Base-by-base conservation (phyloP, 441 rosid species). In the Sinapis alba region DNA sequence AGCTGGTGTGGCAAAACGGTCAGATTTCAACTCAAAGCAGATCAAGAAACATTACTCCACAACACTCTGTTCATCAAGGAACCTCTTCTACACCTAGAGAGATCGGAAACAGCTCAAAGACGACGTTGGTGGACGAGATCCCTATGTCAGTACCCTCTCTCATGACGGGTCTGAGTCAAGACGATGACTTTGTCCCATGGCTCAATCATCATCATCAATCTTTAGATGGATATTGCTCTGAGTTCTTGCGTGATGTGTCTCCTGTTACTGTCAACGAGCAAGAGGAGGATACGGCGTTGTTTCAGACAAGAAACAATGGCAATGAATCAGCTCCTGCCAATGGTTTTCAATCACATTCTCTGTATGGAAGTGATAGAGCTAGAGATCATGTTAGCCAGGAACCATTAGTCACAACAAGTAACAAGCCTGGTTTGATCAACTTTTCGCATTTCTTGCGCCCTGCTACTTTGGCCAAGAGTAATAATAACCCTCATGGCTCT, bases 1-100 rank as follows among this genome's bases (percentile, higher is more conserved):
- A 91, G 87, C 77, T 94, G 6, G 85, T 90, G 1, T 90, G 95
- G 93, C 88, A 89, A 69, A 94, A 88, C 71, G 98, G 95, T 81
- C 94, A 88, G 80, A 65, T 88, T 73, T 62, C 79, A 71, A 79
- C 81, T 87, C 90, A 87, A 67, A 88, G 86, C 68, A 85, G 83
- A 75, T 66, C 76, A 23, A 86, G 78, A 71, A 88, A 82, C 60
- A 68, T 16, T 67, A 61, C 62, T 38, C 32, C 53, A 28, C 45
- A 61, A 62, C 78, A 47, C 23, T 27, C 34, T 56, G 2, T 57
- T 70, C 62, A 77, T 66, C 81, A 78, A 72, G 70, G 41, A 45
- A 63, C 18, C 50, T 43, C 50, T n/a, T 43, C 50, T 43, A 43
- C 89, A 60, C 84, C 65, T 50, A 82, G 69, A 81, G 87, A 81